phyloP scores from a whole-genome alignment of 2,329 filamentous ascomycete species.

The Alternaria panax region DNA sequence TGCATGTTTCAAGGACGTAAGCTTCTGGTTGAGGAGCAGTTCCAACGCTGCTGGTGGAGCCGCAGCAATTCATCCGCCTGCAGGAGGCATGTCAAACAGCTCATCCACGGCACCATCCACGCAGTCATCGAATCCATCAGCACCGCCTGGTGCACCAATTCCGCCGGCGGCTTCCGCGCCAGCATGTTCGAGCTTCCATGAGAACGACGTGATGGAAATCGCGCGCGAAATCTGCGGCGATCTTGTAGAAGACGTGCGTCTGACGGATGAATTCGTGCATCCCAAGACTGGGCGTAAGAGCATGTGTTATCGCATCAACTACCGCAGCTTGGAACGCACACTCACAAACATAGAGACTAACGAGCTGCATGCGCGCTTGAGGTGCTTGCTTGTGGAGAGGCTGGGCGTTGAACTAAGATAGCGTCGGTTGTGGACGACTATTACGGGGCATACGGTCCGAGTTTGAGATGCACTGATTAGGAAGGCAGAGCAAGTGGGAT shows the following conservation, averaged over 20 bases:
- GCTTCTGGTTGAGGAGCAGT: slow-evolving; percentile 76
- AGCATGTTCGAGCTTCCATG: slow-evolving; percentile 68
- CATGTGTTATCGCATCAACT: slow-evolving; percentile 91
- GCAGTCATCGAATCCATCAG: slow-evolving; percentile 3
- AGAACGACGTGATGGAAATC: slow-evolving; percentile 97
- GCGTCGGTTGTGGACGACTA: background rate
- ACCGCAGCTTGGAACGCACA: slow-evolving; percentile 89
- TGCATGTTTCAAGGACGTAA: slow-evolving; percentile 87
- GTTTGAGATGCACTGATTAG: background rate
- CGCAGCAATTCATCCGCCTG: slow-evolving; percentile 23
- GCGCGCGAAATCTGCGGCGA: slow-evolving; percentile 84
- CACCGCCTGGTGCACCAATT: slow-evolving; percentile 6
- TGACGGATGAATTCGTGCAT: slow-evolving; percentile 88
- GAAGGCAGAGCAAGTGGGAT: background rate
- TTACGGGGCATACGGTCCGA: background rate
- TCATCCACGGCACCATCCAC: slow-evolving; percentile 18
- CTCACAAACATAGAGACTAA: slow-evolving; percentile 85
- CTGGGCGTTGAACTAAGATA: slow-evolving; percentile 82
- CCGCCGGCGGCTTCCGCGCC: slow-evolving; percentile 51
- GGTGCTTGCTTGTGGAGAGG: slow-evolving; percentile 68
- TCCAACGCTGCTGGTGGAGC: slow-evolving; percentile 37
- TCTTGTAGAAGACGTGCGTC: slow-evolving; percentile 82
- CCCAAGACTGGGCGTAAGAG: slow-evolving; percentile 84
- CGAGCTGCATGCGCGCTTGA: slow-evolving; percentile 73
- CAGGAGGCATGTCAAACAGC: slow-evolving; percentile 11